Evolutionary conservation across 176 grass and related monocot species (phyloP), one percentile per base, ranked within the genome.

Genomic region (Miscanthus lutarioriparius): DNA sequence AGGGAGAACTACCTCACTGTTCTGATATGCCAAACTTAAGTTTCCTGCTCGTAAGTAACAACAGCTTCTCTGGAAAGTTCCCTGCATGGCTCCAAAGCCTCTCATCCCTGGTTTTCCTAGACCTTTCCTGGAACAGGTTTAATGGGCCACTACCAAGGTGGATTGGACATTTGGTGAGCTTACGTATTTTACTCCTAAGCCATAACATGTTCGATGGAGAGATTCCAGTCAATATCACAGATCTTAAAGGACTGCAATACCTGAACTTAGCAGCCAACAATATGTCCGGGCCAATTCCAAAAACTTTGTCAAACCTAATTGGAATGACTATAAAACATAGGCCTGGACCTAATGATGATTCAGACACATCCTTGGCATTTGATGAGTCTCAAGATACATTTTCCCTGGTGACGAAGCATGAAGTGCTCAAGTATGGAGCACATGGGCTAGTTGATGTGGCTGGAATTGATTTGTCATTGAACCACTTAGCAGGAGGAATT

Each of bases 101-200:
- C 4, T 26, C 36, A 0, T 26, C 5, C 1, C 2, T 89, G 7
- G 3, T 32, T 1, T 75, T 51, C 28, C 76, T 92, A 15, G 83
- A 89, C 16, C 74, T 89, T n/a, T 85, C 86, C 3, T 10, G 44
- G 75, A 91, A 88, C 39, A 72, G 13, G 22, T 81, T 91, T 0
- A n/a, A 1, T 0, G 70, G 85, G 17, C n/a, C 23, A n/a, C 10
- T 80, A 33, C 77, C 77, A 33, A 1, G 3, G 0, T n/a, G n/a
- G n/a, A n/a, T n/a, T n/a, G n/a, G n/a, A n/a, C n/a, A n/a, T 9
- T 48, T 80, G 8, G 17, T 3, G 8, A 22, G 2, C 6, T 22
- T 75, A 19, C 15, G 28, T 4, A 22, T 75, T 6, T 1, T 75
- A 2, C 47, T 6, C 0, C 62, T 67, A 7, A 80, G 40, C 7